phyloP scores from a whole-genome alignment of 768 basidiomycete species.

The Xerocomellus amylosporus region DNA sequence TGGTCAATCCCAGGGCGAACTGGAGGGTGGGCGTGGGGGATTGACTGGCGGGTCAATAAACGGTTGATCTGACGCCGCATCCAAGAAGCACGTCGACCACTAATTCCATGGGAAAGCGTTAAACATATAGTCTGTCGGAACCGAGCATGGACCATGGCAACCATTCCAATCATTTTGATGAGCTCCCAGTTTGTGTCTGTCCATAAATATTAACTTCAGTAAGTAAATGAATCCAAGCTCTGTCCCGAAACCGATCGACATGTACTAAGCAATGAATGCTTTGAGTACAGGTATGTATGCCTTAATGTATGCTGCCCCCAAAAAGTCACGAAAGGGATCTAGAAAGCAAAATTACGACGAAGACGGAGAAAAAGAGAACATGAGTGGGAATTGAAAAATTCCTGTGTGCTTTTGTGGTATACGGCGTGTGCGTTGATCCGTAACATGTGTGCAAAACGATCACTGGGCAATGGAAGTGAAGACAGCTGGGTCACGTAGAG shows the following conservation, averaged over 20 bases:
- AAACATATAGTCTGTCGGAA: too few species aligned
- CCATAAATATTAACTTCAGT: neutral
- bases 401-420: constrained; percentile 9
- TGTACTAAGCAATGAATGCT: neutral
- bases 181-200: neutral
- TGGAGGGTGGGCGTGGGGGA: too few species aligned
- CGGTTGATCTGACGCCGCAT: neutral
- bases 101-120: neutral
- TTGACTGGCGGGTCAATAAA: neutral
- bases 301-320: neutral
- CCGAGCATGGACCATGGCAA: neutral
- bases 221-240: neutral
- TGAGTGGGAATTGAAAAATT: neutral
- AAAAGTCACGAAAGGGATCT: neutral
- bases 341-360: neutral
- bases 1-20: too few species aligned
- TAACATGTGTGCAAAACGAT: neutral
- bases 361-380: neutral
- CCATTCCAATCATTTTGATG: neutral
- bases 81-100: neutral
- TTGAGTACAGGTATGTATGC: constrained; percentile 3
- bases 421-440: neutral
- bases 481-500: neutral
- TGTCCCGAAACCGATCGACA: neutral
- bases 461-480: neutral